phyloP scores from a whole-genome alignment of 2,329 filamentous ascomycete species.

The Paramyrothecium roridum region DNA sequence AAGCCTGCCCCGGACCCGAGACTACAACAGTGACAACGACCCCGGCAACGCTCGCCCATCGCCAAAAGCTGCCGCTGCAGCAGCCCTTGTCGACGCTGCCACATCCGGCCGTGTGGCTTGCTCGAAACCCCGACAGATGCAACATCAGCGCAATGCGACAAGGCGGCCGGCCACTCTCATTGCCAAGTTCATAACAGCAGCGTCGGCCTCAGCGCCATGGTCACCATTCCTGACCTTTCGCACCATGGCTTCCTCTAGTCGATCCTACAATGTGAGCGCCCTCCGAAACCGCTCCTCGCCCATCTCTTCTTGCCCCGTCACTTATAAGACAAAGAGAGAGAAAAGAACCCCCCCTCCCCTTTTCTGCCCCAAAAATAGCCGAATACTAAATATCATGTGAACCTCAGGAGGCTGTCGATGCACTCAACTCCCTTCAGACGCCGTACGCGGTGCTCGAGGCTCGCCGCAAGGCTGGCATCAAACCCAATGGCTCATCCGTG shows the following conservation, averaged over 20 bases:
- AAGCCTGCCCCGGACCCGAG: no score
- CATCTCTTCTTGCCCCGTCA: not conserved
- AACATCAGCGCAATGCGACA: conserved; percentile 3
- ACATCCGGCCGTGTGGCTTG: not conserved
- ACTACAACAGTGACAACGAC: no score
- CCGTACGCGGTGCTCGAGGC: conserved; percentile 80
- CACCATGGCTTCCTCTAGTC: conserved; percentile 22
- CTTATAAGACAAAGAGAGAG: not conserved
- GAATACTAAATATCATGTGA: not conserved
- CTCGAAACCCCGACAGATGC: not conserved
- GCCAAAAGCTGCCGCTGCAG: not conserved
- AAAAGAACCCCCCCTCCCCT: no score
- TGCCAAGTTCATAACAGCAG: conserved; percentile 8
- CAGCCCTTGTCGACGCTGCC: not conserved
- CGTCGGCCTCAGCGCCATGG: conserved; percentile 6
- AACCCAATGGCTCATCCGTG: conserved; percentile 66
- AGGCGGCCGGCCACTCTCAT: conserved; percentile 19
- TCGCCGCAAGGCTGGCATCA: conserved; percentile 69
- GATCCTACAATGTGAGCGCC: conserved; percentile 31
- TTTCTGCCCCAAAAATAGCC: no score
- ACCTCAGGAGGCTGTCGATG: conserved; percentile 73
- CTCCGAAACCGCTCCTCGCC: not conserved
- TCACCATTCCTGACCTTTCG: conserved; percentile 7
- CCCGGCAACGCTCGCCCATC: not conserved
- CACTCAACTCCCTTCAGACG: conserved; percentile 87